Evolutionary conservation across 371 early-diverging fungal genomes (phyloP).

Genomic region (Mucor lusitanicus): DNA sequence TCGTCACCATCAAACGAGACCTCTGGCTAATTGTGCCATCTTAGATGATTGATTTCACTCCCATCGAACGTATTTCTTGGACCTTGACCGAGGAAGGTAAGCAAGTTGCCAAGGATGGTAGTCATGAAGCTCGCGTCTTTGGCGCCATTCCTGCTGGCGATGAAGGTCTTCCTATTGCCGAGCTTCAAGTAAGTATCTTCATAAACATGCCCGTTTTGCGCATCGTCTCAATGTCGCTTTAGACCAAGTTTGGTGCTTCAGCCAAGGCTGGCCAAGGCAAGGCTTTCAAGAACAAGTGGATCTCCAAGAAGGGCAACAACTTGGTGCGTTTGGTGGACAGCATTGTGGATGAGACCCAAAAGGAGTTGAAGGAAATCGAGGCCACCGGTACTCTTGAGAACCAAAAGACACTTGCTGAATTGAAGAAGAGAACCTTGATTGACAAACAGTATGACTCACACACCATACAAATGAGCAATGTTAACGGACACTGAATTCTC

Average conservation of each 20-base stretch:
- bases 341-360: slow-evolving; percentile 85
- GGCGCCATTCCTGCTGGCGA: slow-evolving; percentile 82
- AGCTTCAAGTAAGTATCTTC: slow-evolving; percentile 63
- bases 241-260: slow-evolving; percentile 66
- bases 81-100: slow-evolving; percentile 85
- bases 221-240: not conserved
- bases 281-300: slow-evolving; percentile 97
- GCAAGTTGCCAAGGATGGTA: slow-evolving; percentile 84
- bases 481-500: slow-evolving; percentile 3
- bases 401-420: slow-evolving; percentile 74
- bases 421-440: slow-evolving; percentile 88
- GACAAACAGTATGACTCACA: slow-evolving; percentile 65
- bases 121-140: slow-evolving; percentile 94
- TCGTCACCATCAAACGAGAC: not conserved
- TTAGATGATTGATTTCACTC: slow-evolving; percentile 84
- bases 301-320: slow-evolving; percentile 78
- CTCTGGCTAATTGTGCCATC: too few relatives aligned
- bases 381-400: slow-evolving; percentile 65
- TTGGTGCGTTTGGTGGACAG: slow-evolving; percentile 72
- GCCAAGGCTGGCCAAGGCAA: slow-evolving; percentile 94
- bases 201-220: not conserved
- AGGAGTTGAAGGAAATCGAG: slow-evolving; percentile 71
- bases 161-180: slow-evolving; percentile 81
- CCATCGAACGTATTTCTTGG: slow-evolving; percentile 84
- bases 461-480: not conserved